Evolutionary conservation across 331 rosid genomes (phyloP).

Genomic region (Telfairia occidentalis): DNA sequence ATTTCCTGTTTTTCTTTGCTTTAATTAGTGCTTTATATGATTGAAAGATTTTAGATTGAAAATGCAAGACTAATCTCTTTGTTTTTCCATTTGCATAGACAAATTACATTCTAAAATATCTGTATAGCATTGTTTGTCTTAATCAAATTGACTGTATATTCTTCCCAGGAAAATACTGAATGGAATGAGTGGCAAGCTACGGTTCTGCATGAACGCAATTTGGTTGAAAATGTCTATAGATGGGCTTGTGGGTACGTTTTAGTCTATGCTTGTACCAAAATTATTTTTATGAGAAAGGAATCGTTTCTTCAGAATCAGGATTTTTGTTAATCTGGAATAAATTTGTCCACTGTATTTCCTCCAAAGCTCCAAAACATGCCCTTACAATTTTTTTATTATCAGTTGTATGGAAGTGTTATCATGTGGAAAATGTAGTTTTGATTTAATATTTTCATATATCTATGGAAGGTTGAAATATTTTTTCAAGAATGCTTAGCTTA

Average conservation of each 20-base stretch:
- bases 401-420: neutral
- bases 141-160: slow-evolving; percentile 8
- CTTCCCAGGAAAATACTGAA: slow-evolving; percentile 58
- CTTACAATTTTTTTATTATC: neutral
- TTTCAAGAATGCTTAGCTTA: neutral
- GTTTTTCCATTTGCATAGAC: neutral
- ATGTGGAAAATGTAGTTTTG: neutral
- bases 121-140: neutral
- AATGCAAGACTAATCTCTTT: neutral
- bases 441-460: neutral
- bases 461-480: neutral
- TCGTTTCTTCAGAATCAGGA: neutral
- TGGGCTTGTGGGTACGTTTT: slow-evolving; percentile 94
- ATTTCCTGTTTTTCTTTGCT: neutral
- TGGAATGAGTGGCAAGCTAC: slow-evolving; percentile 91
- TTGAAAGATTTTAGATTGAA: neutral
- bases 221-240: slow-evolving; percentile 76
- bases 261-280: slow-evolving; percentile 8
- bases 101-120: neutral
- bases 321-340: neutral
- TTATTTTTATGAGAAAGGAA: neutral
- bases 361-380: neutral
- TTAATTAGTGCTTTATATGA: neutral
- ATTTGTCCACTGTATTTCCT: neutral
- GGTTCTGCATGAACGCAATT: slow-evolving; percentile 74